Percentiles rank a stretch among this genome's conserved stretches.
Evolutionary conservation across 2,329 filamentous ascomycete genomes (phyloP).

Genomic region (Ustilaginoidea virens): DNA sequence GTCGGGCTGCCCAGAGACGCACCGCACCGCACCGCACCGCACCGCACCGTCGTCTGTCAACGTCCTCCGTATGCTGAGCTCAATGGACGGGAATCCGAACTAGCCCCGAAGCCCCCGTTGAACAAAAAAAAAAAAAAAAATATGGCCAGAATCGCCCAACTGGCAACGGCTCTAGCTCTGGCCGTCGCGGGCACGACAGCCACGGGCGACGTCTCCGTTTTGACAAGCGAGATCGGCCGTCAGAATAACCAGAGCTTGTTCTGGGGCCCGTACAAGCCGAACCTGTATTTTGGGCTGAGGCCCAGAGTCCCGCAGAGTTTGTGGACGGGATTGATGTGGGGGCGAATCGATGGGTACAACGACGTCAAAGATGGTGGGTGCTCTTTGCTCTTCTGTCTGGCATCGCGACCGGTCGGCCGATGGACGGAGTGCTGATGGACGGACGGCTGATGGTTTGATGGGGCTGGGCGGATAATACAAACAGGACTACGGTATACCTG

Average conservation of each 20-base stretch:
- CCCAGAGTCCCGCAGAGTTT: slow-evolving; percentile 71
- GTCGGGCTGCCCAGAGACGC: no score
- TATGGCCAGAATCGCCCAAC: slow-evolving; percentile 18
- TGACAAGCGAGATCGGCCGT: slow-evolving; percentile 33
- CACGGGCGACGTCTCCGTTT: slow-evolving; percentile 19
- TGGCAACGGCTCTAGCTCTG: slow-evolving; percentile 15
- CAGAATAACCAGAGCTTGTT: slow-evolving; percentile 69
- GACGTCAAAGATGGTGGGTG: slow-evolving; percentile 55
- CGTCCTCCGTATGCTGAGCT: no score
- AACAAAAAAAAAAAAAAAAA: not conserved
- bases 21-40: no score
- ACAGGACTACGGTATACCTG: slow-evolving; percentile 83
- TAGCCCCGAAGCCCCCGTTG: no score
- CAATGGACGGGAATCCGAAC: no score
- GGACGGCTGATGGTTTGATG: not conserved
- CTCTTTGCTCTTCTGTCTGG: not conserved
- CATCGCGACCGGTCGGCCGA: no score
- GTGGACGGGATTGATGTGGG: slow-evolving; percentile 77
- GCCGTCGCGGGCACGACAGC: slow-evolving; percentile 12
- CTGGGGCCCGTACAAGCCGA: slow-evolving; percentile 92
- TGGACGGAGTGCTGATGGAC: not conserved
- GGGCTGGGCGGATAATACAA: not conserved
- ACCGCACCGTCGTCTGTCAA: no score
- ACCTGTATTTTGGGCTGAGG: slow-evolving; percentile 83
- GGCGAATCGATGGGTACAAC: slow-evolving; percentile 62